These are phyloP conservation scores for Quercus tomentella DNA, from an alignment of 331 rosid genomes.

Conservation along the genomic window DNA sequence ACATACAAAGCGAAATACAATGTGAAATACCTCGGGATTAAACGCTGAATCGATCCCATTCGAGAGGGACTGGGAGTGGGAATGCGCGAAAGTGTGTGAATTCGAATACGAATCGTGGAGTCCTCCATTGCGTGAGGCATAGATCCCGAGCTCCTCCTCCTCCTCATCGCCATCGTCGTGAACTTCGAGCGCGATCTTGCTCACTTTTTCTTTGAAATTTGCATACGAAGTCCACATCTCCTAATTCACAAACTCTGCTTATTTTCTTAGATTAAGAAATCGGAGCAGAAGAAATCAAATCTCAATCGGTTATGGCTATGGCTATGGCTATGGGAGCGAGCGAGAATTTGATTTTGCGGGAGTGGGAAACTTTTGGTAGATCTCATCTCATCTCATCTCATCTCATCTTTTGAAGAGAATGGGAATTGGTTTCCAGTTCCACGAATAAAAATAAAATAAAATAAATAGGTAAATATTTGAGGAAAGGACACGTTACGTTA, in stretches of 20 bases:
- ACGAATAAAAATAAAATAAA: no score
- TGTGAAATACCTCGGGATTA: constrained; percentile 51
- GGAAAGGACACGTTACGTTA: constrained; percentile 11
- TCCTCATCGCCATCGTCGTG: constrained; percentile 62
- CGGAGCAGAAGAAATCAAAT: no score
- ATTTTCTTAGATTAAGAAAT: no score
- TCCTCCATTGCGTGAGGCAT: constrained; percentile 39
- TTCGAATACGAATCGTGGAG: constrained; percentile 32
- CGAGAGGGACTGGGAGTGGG: constrained; percentile 38
- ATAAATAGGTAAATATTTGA: neutral
- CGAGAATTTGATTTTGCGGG: no score
- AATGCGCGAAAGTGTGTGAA: constrained; percentile 57
- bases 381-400: no score
- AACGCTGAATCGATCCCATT: constrained; percentile 50
- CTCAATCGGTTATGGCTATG: no score
- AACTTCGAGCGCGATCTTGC: constrained; percentile 84
- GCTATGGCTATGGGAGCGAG: no score
- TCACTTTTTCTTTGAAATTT: constrained; percentile 79
- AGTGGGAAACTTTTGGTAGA: no score
- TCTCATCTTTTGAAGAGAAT: no score
- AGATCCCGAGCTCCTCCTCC: constrained; percentile 40
- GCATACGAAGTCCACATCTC: constrained; percentile 77
- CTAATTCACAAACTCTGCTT: no score
- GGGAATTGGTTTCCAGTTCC: no score
- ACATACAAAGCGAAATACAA: neutral